A percentile compares a stretch with the other conserved stretches of the same genome.
phyloP scores from a whole-genome alignment of 129 eudicot species.

The Kitagawia praeruptora region DNA sequence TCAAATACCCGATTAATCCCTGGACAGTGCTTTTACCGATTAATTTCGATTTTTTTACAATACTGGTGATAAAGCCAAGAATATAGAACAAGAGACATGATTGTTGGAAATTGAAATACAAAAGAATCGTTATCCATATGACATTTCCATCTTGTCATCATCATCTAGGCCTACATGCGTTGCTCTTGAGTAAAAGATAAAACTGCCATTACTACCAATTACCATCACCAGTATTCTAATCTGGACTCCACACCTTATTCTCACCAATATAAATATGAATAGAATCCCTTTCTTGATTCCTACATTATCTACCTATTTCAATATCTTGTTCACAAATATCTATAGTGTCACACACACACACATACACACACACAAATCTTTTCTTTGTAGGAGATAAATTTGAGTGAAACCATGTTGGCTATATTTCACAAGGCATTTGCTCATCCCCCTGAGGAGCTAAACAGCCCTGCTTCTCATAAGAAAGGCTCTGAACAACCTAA shows the following conservation, averaged over 20 bases:
- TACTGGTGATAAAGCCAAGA: too few species aligned
- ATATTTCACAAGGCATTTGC: conserved; percentile 88
- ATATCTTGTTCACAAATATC: background rate
- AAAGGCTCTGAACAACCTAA: conserved; percentile 32
- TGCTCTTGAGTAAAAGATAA: background rate
- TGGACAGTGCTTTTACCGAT: too few species aligned
- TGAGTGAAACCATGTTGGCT: conserved; percentile 46
- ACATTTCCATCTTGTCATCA: background rate
- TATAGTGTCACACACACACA: background rate
- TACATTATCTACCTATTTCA: background rate
- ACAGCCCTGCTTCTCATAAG: conserved; percentile 49
- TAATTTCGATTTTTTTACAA: too few species aligned
- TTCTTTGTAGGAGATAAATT: background rate
- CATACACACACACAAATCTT: background rate
- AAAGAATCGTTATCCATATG: too few species aligned
- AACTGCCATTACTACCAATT: conserved; percentile 7
- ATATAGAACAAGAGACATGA: too few species aligned
- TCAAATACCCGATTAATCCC: too few species aligned
- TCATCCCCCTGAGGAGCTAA: conserved; percentile 86
- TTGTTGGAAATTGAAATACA: too few species aligned
- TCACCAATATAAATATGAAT: background rate
- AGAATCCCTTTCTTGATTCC: background rate
- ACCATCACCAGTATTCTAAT: background rate
- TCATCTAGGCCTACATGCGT: background rate
- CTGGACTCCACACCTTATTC: background rate